Conservation (phyloP, 108 stramenopile species). For the Cyclotella cryptica region DNA sequence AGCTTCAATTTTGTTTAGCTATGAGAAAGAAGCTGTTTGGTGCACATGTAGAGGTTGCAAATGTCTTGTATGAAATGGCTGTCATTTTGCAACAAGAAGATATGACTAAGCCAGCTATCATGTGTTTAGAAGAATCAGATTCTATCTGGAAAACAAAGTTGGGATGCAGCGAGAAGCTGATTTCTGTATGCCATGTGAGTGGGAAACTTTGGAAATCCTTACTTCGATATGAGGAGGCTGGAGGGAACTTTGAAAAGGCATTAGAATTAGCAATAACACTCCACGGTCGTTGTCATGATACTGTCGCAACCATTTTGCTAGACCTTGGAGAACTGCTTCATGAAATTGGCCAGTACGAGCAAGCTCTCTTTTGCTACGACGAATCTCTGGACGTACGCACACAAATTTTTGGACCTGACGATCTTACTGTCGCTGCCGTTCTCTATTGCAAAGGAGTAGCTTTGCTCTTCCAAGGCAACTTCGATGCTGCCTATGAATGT, state of each 20-base stretch:
- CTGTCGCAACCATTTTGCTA: conserved; percentile 73
- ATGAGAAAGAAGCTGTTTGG: conserved; percentile 75
- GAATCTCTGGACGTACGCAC: conserved; percentile 73
- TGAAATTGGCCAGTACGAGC: conserved; percentile 68
- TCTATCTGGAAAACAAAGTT: conserved; percentile 75
- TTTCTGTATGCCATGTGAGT: conserved; percentile 57
- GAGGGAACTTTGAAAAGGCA: conserved; percentile 78
- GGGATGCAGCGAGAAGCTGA: conserved; percentile 72
- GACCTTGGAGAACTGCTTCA: conserved; percentile 83
- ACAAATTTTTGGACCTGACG: conserved; percentile 55
- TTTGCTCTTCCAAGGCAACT: conserved; percentile 61
- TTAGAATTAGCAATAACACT: conserved; percentile 63
- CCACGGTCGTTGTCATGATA: conserved; percentile 72
- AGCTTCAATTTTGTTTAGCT: conserved; percentile 72
- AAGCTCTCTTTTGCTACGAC: conserved; percentile 64
- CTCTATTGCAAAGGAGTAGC: conserved; percentile 81
- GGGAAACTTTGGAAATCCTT: conserved; percentile 73
- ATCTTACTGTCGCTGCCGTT: conserved; percentile 70
- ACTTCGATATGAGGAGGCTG: conserved; percentile 57
- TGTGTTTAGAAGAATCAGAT: conserved; percentile 78
- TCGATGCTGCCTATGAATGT: conserved; percentile 64
- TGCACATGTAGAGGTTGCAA: conserved; percentile 83
- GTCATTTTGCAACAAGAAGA: conserved; percentile 30
- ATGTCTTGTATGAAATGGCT: conserved; percentile 80
- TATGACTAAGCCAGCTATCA: conserved; percentile 64